Evolutionary conservation across 2,329 filamentous ascomycete genomes (phyloP).

Genomic region (Fusarium sp.): DNA sequence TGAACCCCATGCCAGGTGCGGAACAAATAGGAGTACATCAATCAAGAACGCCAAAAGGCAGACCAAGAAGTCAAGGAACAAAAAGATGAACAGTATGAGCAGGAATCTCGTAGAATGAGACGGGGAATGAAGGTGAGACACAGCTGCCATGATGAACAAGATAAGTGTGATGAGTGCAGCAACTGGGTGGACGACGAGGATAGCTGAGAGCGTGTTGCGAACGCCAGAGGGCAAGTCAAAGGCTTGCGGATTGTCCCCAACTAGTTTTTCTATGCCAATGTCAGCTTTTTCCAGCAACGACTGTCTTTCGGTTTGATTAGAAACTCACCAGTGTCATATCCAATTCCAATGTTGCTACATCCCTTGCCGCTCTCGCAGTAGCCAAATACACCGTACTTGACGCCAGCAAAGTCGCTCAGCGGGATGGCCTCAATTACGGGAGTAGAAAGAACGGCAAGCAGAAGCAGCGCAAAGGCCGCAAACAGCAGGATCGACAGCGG

Average conservation of each 20-base stretch:
- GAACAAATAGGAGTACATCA: conserved; percentile 93
- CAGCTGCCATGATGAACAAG: conserved; percentile 82
- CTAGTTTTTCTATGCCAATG: conserved; percentile 36
- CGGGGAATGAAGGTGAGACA: conserved; percentile 87
- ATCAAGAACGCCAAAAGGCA: conserved; percentile 90
- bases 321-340: conserved; percentile 84
- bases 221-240: conserved; percentile 69
- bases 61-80: conserved; percentile 85
- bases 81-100: conserved; percentile 85
- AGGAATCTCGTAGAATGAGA: conserved; percentile 92
- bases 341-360: conserved; percentile 82
- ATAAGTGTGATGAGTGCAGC: conserved; percentile 88
- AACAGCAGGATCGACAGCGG: conserved; percentile 89
- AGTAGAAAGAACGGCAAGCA: conserved; percentile 90
- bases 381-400: conserved; percentile 93
- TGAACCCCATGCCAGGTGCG: conserved; percentile 92
- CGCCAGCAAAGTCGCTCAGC: conserved; percentile 79
- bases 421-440: conserved; percentile 89
- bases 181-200: conserved; percentile 92
- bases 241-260: conserved; percentile 48
- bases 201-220: conserved; percentile 79
- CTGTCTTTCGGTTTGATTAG: neutral
- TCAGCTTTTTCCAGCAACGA: conserved; percentile 24
- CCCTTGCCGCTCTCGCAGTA: conserved; percentile 73
- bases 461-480: conserved; percentile 83